Evolutionary conservation across 2,329 filamentous ascomycete genomes (phyloP), one percentile per base, ranked within the genome.

Genomic region (Ascochyta fabae): DNA sequence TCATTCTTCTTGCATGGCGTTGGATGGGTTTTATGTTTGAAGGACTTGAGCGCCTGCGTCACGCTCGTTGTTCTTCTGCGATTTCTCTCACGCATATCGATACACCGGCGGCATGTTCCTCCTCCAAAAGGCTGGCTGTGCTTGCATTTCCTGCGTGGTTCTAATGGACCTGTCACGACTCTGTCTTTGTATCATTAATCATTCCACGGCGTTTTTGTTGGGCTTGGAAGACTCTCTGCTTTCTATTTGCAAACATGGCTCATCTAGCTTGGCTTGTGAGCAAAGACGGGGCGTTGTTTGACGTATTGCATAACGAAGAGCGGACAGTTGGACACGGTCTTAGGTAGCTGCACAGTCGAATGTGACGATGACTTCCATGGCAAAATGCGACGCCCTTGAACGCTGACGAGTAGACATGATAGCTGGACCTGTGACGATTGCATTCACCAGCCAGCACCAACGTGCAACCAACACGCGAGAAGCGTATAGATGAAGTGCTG

Each of bases 221-320:
- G 54, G 53, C 33, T 51, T 53, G 50, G 54, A 54, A 56, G 42
- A 55, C 33, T 55, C 40, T 49, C 40, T 48, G 43, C 44, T 57
- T 45, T 48, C 31, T 47, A 55, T 46, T 29, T 35, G 53, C 47
- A 39, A 47, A 33, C 36, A 35, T 47, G 53, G 53, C 43, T 56
- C 53, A 42, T 51, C 42, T 39, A 56, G 42, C 53, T 40, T 29
- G 38, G 36, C 47, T 51, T 35, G 45, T 42, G 53, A 50, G 46
- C 43, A 56, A 58, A 51, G 59, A 56, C 53, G 55, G 49, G 64
- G 64, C 65, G 69, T 68, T 69, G 59, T 44, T 62, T 65, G 58
- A 63, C 54, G 45, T 63, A 64, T 65, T 71, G 69, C 69, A 71
- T 72, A 69, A 69, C 66, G 62, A 62, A 43, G 60, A 64, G 64